Percentiles rank a stretch among this genome's conserved stretches.
Conservation (phyloP, 139 green algal genomes). For the Tetradesmus obliquus region DNA sequence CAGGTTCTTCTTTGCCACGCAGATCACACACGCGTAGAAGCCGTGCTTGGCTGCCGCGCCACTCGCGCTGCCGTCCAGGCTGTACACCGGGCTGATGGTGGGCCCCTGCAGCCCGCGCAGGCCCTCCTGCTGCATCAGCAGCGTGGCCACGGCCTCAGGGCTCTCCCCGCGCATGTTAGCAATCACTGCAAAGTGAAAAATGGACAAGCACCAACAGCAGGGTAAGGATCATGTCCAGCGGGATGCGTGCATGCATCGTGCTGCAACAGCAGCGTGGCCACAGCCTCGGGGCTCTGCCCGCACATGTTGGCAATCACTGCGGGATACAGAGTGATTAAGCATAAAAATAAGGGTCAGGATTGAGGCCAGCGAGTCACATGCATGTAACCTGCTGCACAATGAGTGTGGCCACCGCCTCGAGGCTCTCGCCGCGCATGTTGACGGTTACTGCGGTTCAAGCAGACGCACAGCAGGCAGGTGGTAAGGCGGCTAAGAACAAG, state of each 20-base stretch:
- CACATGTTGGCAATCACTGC: conserved; percentile 93
- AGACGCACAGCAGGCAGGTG: not conserved
- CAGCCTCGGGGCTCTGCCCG: conserved; percentile 77
- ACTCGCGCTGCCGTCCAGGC: not conserved
- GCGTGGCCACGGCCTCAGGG: conserved; percentile 83
- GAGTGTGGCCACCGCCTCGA: conserved; percentile 82
- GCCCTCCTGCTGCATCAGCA: conserved; percentile 62
- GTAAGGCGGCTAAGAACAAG: not conserved
- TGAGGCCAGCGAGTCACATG: no score
- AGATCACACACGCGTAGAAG: conserved; percentile 86
- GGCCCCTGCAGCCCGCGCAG: conserved; percentile 87
- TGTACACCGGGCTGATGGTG: conserved; percentile 89
- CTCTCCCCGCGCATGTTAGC: conserved; percentile 90
- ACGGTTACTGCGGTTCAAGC: conserved; percentile 74
- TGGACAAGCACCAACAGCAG: not conserved
- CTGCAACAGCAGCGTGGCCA: conserved; percentile 75
- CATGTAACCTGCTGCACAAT: conserved; percentile 58
- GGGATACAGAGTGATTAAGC: not conserved
- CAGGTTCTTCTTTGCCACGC: conserved; percentile 90
- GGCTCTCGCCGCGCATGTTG: conserved; percentile 88
- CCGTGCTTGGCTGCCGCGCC: conserved; percentile 46
- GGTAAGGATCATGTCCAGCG: not conserved
- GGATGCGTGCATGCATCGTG: not conserved
- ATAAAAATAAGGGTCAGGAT: no score
- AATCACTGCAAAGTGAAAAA: conserved; percentile 70